A percentile compares a stretch with the other conserved stretches of the same genome.
phyloP scores from a whole-genome alignment of 176 grass and related monocot species.

The Rhipidocladum racemiflorum region DNA sequence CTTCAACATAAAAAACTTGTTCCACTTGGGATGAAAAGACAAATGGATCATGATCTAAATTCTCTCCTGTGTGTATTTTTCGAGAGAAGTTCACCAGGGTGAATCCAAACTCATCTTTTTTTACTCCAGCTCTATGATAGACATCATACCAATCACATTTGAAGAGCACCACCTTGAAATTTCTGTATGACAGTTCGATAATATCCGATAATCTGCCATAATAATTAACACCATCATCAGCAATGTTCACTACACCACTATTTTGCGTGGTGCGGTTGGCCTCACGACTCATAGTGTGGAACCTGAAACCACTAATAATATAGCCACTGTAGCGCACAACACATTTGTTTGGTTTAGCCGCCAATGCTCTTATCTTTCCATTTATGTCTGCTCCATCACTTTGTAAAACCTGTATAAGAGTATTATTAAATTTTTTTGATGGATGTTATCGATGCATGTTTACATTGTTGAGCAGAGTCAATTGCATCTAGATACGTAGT shows the following conservation, averaged over 20 bases:
- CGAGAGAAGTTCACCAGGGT: not conserved
- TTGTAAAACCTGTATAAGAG: not conserved
- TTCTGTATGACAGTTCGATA: not conserved
- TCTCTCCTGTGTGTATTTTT: not conserved
- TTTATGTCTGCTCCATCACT: not conserved
- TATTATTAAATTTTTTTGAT: too few species aligned
- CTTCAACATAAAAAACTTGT: constrained; percentile 3
- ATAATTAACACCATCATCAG: not conserved
- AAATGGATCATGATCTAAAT: not conserved
- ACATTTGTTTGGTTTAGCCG: constrained; percentile 7
- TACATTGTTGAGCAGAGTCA: too few species aligned
- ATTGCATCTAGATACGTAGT: too few species aligned
- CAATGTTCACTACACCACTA: not conserved
- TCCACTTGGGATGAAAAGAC: constrained; percentile 21
- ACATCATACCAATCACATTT: not conserved
- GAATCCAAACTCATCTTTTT: not conserved
- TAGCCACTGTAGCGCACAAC: not conserved
- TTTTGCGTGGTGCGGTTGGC: not conserved
- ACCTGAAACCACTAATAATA: not conserved
- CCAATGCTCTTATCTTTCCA: not conserved
- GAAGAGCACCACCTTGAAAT: not conserved
- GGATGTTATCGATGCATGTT: too few species aligned
- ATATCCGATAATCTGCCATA: not conserved
- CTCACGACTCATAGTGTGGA: not conserved
- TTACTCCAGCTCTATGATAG: not conserved